Evolutionary conservation across 2,329 filamentous ascomycete genomes (phyloP).

Genomic region (Botryotinia calthae): DNA sequence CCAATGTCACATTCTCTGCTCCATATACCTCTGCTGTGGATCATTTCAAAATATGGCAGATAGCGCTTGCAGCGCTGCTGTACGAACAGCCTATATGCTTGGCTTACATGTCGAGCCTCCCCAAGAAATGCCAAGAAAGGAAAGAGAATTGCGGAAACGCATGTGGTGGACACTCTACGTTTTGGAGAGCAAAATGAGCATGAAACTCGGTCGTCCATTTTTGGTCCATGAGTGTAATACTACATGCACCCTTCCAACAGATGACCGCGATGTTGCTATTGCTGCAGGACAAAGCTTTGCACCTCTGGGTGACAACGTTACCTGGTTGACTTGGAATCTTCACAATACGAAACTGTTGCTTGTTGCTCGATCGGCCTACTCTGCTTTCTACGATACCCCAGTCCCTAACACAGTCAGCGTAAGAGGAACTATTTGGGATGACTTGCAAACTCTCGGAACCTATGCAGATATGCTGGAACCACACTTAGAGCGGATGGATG

Average conservation of each 20-base stretch:
- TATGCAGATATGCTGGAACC: slow-evolving; percentile 35
- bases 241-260: slow-evolving; percentile 39
- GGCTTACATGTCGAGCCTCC: slow-evolving; percentile 44
- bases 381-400: slow-evolving; percentile 36
- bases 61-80: slow-evolving; percentile 38
- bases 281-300: slow-evolving; percentile 35
- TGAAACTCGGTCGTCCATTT: slow-evolving; percentile 42
- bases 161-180: slow-evolving; percentile 49
- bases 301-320: slow-evolving; percentile 36
- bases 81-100: slow-evolving; percentile 42
- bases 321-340: slow-evolving; percentile 38
- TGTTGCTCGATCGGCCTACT: slow-evolving; percentile 36
- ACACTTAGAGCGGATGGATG: slow-evolving; percentile 34
- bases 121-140: slow-evolving; percentile 31
- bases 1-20: slow-evolving; percentile 43
- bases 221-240: slow-evolving; percentile 33
- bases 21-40: slow-evolving; percentile 43
- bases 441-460: slow-evolving; percentile 35
- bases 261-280: slow-evolving; percentile 35
- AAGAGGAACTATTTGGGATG: slow-evolving; percentile 34
- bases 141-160: slow-evolving; percentile 44
- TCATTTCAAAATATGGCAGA: slow-evolving; percentile 44
- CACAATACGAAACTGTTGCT: slow-evolving; percentile 38
- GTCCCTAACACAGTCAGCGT: slow-evolving; percentile 29
- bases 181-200: slow-evolving; percentile 42